Base-by-base conservation (phyloP, 306 rosid species). In the Vigna nakashimae region DNA sequence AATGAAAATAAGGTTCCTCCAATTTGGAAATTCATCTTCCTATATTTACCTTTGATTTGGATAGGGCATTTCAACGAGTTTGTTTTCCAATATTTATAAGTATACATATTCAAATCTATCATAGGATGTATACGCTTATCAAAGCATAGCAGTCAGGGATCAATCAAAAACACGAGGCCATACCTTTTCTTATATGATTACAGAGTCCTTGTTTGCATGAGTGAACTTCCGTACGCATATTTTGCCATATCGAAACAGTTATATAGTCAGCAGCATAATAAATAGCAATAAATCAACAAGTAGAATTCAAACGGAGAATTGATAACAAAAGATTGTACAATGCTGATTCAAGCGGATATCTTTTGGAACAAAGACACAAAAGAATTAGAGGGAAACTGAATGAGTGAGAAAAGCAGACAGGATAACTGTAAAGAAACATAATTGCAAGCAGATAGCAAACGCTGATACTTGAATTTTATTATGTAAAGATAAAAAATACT, bases 121-220 rank as follows among this genome's bases (percentile, higher is more conserved):
- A 4, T 51, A 17, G 6, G 24, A 11, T 48, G n/a, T 30, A 68
- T 30, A 45, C 62, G 68, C 57, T 22, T 58, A 51, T 65, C 9
- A 16, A 15, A 50, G 13, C 49, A 18, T n/a, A 9, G 71, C 34
- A 68, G 42, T 10, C 70, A 79, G 64, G 20, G 75, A 78, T 67
- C 68, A 73, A 49, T 50, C 60, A 40, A 9, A 52, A 32, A 79
- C 12, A 18, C 14, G 55, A 16, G 36, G 49, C 12, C 80, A 72
- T 77, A 91, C 98, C 97, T 87, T 83, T 50, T 50, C 80, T 82
- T 76, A 90, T 81, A 79, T 84, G 81, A 81, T 83, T 88, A 72
- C 20, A 65, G 46, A 94, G 90, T 76, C 96, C 97, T 45, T 74
- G 77, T n/a, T 82, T 83, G 89, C 91, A 86, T 5, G 87, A 74